Percentiles rank a stretch among this genome's conserved stretches.
Conservation (phyloP, 177 flowering plant species). For the Vitis hybrid region DNA sequence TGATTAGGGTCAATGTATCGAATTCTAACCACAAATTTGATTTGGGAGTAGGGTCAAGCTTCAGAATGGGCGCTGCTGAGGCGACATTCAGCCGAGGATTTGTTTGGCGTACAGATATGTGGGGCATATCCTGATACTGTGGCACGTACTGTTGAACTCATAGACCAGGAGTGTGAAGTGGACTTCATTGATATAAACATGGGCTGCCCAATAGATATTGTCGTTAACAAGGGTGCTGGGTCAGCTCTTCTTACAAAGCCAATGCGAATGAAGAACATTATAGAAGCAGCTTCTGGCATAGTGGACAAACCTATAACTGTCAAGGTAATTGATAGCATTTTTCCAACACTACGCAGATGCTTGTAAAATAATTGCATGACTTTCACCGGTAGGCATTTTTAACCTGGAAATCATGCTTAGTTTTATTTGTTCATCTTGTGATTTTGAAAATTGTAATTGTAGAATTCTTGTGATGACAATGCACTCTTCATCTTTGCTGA, state of each 20-base stretch:
- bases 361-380: not conserved
- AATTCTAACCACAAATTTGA: not conserved
- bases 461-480: not conserved
- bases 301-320: conserved; percentile 77
- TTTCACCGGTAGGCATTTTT: not conserved
- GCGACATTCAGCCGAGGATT: conserved; percentile 85
- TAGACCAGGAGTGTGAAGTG: conserved; percentile 76
- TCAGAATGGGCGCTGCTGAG: conserved; percentile 97
- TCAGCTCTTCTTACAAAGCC: conserved; percentile 93
- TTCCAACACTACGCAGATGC: not conserved
- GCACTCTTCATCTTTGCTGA: too few species aligned
- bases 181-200: conserved; percentile 98
- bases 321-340: conserved; percentile 50
- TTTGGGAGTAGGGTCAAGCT: conserved; percentile 78
- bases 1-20: too few species aligned
- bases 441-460: too few species aligned
- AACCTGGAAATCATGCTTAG: not conserved
- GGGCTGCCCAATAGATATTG: conserved; percentile 99
- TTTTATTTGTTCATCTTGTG: not conserved
- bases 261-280: conserved; percentile 73
- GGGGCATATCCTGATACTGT: conserved; percentile 94
- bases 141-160: conserved; percentile 79
- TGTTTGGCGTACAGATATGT: conserved; percentile 97
- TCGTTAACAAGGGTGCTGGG: conserved; percentile 96
- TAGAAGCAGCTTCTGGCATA: conserved; percentile 68